Base-by-base conservation (phyloP, 2,329 filamentous ascomycete species). In the Seiridium cupressi region DNA sequence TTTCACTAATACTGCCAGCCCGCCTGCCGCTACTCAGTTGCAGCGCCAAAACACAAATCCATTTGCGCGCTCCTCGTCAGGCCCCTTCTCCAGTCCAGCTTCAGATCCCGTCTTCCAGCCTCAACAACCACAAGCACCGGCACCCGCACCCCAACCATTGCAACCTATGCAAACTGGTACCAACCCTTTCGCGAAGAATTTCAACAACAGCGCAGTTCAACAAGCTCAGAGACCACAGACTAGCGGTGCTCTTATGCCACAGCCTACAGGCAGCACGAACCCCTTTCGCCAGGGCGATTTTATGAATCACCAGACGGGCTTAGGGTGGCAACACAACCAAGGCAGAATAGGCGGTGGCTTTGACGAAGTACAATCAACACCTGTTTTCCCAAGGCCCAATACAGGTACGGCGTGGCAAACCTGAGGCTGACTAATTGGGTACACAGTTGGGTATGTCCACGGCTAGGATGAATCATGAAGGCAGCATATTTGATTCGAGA, bases 211-310 rank as follows among this genome's bases (percentile, higher is more conserved):
- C 44, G 32, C 40, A 8, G 63, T 63, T 4, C 75, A 76, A 48
- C 67, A 67, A 56, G 72, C 74, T 42, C 77, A 79, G 55, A 72
- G 77, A n/a, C 80, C 78, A 1, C 78, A 80, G 47, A 79, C 80
- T 2, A 78, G 76, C 44, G 75, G 75, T 40, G 75, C 74, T 54
- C 77, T 95, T 4, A 83, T 84, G 57, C 86, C 92, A 2, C 92
- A 94, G 69, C 84, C 89, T 1, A 97, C 93, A 0, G 93, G 93
- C 7, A 92, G 86, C 69, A 97, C 93, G 2, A 99, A 99, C 69
- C 95, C 95, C 0, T 98, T 98, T 83, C 86, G 95, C 13, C 93
- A 98, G 71, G 92, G 90, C 51, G 87, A 89, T 3, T 96, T 97
- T 73, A 89, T 96, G 57, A 95, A 96, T 70, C 93, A 96, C 69